Percentiles rank a stretch among this genome's conserved stretches.
Evolutionary conservation across 495 filamentous ascomycete species (phyloP).

Genomic region (Neurospora sp.): DNA sequence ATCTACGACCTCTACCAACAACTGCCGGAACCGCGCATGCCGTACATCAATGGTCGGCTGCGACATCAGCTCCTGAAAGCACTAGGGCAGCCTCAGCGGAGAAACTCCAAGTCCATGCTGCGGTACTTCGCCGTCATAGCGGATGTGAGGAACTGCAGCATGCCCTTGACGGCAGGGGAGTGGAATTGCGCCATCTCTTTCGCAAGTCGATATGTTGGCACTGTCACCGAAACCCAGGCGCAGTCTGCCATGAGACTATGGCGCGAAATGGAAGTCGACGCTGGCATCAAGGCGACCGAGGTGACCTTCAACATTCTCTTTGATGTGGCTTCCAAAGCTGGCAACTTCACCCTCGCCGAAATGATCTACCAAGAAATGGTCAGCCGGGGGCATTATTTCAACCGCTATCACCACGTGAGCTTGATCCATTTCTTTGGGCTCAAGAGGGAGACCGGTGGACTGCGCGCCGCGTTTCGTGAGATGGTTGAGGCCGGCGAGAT

Average conservation of each 20-base stretch:
- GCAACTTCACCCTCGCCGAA: constrained; percentile 71
- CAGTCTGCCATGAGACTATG: constrained; percentile 69
- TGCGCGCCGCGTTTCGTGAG: constrained; percentile 60
- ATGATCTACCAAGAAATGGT: constrained; percentile 76
- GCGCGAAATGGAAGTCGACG: constrained; percentile 76
- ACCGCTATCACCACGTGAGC: constrained; percentile 65
- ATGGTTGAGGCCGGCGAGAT: constrained; percentile 75
- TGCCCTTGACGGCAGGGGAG: constrained; percentile 53
- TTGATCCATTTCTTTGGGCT: constrained; percentile 78
- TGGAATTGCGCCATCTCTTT: constrained; percentile 82
- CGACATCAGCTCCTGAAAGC: constrained; percentile 57
- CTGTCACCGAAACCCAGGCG: constrained; percentile 51
- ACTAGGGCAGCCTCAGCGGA: constrained; percentile 52
- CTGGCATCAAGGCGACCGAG: constrained; percentile 48
- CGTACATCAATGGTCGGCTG: constrained; percentile 45
- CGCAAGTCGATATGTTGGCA: constrained; percentile 57
- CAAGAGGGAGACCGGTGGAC: constrained; percentile 51
- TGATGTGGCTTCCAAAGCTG: constrained; percentile 73
- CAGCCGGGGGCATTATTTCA: constrained; percentile 49
- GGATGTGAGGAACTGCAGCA: constrained; percentile 59
- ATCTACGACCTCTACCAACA: constrained; percentile 33
- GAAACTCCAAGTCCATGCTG: constrained; percentile 51
- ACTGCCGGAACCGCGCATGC: constrained; percentile 50
- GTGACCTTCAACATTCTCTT: constrained; percentile 90
- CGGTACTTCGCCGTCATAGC: constrained; percentile 75